Evolutionary conservation across 2,329 filamentous ascomycete genomes (phyloP), one percentile per base, ranked within the genome.

Genomic region (Stromatinia cepivora): DNA sequence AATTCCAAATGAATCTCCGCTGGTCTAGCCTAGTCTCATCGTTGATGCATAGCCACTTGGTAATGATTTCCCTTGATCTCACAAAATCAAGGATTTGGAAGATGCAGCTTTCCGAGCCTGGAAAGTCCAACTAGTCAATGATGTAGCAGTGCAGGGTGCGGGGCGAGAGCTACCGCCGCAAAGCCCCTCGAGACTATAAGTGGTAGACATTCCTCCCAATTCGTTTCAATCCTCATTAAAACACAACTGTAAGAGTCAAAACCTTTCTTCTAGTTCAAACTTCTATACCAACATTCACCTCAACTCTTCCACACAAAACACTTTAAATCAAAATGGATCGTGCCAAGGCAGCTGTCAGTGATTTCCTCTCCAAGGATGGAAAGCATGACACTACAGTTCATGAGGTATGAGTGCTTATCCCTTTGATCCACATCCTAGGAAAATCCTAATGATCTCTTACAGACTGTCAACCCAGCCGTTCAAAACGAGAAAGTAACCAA

Each of bases 381-480:
- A 86, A 91, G 72, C 85, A 91, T 74, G 87, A 90, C 75, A 92
- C 90, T n/a, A 89, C 86, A 20, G 87, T 92, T 5, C 86, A 92
- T 71, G 87, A 92, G 79, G 77, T 75, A 71, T 28, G 72, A 13
- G 31, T 42, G 36, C n/a, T 56, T 22, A 20, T 7, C 34, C 7
- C 22, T 52, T 39, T n/a, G 11, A 31, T 52, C 15, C 9, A 39
- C 22, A 45, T 42, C 8, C 25, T 59, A 46, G 36, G 25, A 46
- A 48, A 13, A 50, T 31, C 10, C 70, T 71, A 63, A 70, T 63
- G 58, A 31, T 64, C 11, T 54, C 10, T 34, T 54, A 1, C 57
- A 76, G 76, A 84, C 84, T 11, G 84, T 90, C 54, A 84, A 86
- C 53, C 84, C 86, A 0, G 84, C 86, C 17, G 84, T 91, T 3